Evolutionary conservation across 176 grass and related monocot genomes (phyloP).

Genomic region (Chloris gayana): DNA sequence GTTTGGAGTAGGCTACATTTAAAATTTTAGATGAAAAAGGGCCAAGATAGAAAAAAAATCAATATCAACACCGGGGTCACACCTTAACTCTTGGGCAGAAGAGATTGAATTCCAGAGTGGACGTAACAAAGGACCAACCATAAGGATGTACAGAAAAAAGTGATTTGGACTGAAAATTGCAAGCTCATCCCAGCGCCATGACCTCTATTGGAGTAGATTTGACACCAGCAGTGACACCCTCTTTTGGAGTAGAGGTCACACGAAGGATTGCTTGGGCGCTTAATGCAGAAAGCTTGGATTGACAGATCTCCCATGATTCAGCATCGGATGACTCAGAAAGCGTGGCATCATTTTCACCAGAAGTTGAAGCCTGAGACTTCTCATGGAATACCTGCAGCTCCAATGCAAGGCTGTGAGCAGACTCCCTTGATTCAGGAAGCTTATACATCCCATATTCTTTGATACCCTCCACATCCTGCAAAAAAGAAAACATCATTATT

Average conservation of each 20-base stretch:
- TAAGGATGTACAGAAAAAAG: constrained; percentile 57
- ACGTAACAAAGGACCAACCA: constrained; percentile 34
- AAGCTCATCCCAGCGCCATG: constrained; percentile 19
- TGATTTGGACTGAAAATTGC: constrained; percentile 31
- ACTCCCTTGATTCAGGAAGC: constrained; percentile 97
- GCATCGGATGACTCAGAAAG: constrained; percentile 30
- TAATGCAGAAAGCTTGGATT: constrained; percentile 70
- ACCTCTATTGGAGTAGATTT: constrained; percentile 65
- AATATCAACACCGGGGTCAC: constrained; percentile 51
- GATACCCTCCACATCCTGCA: constrained; percentile 58
- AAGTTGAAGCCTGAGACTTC: constrained; percentile 49
- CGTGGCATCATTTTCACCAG: constrained; percentile 22
- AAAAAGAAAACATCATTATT: neutral
- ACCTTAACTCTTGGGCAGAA: constrained; percentile 24
- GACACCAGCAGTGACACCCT: constrained; percentile 49
- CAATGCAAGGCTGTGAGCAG: constrained; percentile 78
- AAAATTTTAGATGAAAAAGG: too few species aligned
- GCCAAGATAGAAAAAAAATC: too few species aligned
- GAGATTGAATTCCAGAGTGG: neutral
- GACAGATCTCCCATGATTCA: constrained; percentile 91
- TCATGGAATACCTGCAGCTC: constrained; percentile 75
- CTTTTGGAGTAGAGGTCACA: constrained; percentile 63
- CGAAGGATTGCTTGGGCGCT: constrained; percentile 86
- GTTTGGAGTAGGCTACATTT: too few species aligned
- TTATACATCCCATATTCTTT: constrained; percentile 73